phyloP scores from a whole-genome alignment of 805 yeast species.

The Wickerhamomyces sydowiorum region DNA sequence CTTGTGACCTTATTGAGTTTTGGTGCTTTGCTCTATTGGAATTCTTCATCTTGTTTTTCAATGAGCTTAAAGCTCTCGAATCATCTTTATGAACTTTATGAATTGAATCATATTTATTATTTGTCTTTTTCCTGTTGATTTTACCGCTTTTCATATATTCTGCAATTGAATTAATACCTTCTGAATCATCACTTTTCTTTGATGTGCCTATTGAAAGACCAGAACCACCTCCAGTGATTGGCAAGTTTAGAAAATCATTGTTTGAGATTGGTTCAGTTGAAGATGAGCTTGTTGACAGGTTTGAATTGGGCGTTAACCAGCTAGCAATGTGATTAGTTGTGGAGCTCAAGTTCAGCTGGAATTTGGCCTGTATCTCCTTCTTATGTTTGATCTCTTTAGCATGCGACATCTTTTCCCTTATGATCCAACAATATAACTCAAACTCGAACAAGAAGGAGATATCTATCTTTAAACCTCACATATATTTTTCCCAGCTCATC shows the following conservation, averaged over 20 bases:
- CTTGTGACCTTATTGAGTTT: constrained; percentile 1
- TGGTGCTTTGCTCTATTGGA: constrained; percentile 6
- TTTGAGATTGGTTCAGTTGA: not conserved
- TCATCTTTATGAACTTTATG: constrained; percentile 6
- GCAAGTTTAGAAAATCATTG: constrained; percentile 16
- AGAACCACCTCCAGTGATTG: constrained; percentile 17
- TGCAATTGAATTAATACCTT: constrained; percentile 18
- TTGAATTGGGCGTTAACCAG: constrained; percentile 16
- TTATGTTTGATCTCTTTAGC: constrained; percentile 21
- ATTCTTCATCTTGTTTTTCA: constrained; percentile 19
- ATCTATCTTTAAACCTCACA: no score
- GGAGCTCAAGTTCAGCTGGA: constrained; percentile 16
- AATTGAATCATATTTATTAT: not conserved
- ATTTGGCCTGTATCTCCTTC: constrained; percentile 18
- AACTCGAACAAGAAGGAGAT: no score
- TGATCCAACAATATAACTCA: no score
- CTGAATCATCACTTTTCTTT: not conserved
- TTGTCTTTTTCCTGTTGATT: constrained; percentile 7
- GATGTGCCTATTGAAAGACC: constrained; percentile 13
- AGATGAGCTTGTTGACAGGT: not conserved
- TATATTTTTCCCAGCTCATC: no score
- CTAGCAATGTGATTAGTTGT: constrained; percentile 13
- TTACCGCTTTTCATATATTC: constrained; percentile 21
- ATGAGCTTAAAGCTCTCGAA: constrained; percentile 18
- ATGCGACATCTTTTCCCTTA: no score